Evolutionary conservation across 768 basidiomycete genomes (phyloP).

Genomic region (Phaffia australis): DNA sequence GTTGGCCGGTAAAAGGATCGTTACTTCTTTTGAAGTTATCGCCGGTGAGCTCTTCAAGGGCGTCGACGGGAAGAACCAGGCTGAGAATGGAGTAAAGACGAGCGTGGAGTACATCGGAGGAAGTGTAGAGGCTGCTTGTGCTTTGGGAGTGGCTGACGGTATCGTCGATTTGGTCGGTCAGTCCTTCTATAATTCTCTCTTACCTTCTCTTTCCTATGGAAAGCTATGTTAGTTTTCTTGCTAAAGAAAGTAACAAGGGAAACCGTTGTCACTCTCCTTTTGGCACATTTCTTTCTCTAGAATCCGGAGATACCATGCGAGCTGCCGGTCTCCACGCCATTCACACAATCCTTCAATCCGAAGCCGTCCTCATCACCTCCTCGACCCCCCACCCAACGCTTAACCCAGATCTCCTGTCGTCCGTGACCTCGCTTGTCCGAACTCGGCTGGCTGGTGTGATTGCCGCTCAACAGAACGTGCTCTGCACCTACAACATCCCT

Average conservation of each 20-base stretch:
- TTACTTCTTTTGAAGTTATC: constrained; percentile 89
- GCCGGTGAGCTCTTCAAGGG: constrained; percentile 60
- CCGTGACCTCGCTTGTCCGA: constrained; percentile 70
- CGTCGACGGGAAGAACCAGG: constrained; percentile 39
- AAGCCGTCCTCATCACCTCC: constrained; percentile 86
- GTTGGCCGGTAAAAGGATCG: constrained; percentile 81
- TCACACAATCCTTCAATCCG: constrained; percentile 68
- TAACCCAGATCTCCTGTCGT: constrained; percentile 58
- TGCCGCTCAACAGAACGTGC: constrained; percentile 49
- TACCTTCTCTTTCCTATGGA: too few species aligned
- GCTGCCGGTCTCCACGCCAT: constrained; percentile 92
- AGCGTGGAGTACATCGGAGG: constrained; percentile 92
- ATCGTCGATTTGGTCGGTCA: constrained; percentile 93
- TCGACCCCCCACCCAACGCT: constrained; percentile 34
- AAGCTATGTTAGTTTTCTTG: too few species aligned
- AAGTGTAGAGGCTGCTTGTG: constrained; percentile 95
- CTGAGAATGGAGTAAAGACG: constrained; percentile 52
- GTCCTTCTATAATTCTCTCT: constrained; percentile 31
- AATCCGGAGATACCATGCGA: constrained; percentile 99
- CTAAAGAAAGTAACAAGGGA: too few species aligned
- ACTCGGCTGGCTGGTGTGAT: constrained; percentile 25
- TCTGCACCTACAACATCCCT: constrained; percentile 86
- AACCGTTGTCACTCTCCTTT: not conserved
- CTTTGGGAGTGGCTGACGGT: constrained; percentile 89
- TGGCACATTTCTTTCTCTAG: constrained; percentile 40